Evolutionary conservation across 768 basidiomycete genomes (phyloP).

Genomic region (Collybia mongolica): DNA sequence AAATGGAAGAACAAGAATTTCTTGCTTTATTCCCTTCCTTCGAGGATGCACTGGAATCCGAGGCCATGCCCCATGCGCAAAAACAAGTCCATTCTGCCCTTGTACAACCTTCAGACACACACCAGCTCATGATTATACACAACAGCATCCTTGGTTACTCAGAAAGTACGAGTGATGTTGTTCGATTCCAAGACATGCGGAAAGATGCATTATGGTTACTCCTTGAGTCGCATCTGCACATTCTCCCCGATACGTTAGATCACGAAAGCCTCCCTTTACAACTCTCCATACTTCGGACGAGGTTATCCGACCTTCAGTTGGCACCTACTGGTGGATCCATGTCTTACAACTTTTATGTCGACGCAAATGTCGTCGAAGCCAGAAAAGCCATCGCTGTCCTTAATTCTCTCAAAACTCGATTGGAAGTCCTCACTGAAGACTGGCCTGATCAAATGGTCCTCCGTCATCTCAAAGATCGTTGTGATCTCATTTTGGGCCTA

Average conservation of each 20-base stretch:
- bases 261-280: slow-evolving; percentile 48
- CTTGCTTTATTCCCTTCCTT: slow-evolving; percentile 83
- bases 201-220: slow-evolving; percentile 29
- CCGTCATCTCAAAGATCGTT: slow-evolving; percentile 76
- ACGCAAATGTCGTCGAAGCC: slow-evolving; percentile 72
- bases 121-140: slow-evolving; percentile 47
- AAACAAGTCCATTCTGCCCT: slow-evolving; percentile 17
- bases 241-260: slow-evolving; percentile 48
- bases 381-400: slow-evolving; percentile 59
- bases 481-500: slow-evolving; percentile 60
- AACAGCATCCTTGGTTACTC: slow-evolving; percentile 34
- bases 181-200: slow-evolving; percentile 31
- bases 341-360: slow-evolving; percentile 76
- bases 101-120: slow-evolving; percentile 32
- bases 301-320: slow-evolving; percentile 29
- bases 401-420: slow-evolving; percentile 44
- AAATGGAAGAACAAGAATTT: slow-evolving; percentile 84
- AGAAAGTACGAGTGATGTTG: neutral
- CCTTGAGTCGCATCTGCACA: slow-evolving; percentile 24
- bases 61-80: slow-evolving; percentile 10
- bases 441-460: slow-evolving; percentile 99
- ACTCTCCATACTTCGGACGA: slow-evolving; percentile 44
- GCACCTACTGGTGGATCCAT: slow-evolving; percentile 12
- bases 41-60: slow-evolving; percentile 53
- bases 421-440: slow-evolving; percentile 60